These are phyloP conservation scores for Apostasia ramifera DNA, from an alignment of 106 monocot species.

Conservation along the genomic window DNA sequence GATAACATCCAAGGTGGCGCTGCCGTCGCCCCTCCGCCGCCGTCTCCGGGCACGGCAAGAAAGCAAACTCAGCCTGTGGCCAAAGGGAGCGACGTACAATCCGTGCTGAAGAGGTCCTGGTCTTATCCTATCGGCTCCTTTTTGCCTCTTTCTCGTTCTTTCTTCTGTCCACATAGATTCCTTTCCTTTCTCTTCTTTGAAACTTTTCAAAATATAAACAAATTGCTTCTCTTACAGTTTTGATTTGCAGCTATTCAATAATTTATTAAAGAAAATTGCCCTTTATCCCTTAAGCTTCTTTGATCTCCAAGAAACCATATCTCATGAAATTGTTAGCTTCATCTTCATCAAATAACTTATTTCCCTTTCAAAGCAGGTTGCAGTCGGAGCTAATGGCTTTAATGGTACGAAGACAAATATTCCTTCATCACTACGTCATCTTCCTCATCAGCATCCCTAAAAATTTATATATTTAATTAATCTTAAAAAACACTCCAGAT, in stretches of 20 bases:
- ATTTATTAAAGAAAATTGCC: too few species aligned
- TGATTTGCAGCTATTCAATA: too few species aligned
- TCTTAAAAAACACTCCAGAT: constrained; percentile 34
- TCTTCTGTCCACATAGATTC: background rate
- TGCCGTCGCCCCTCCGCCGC: constrained; percentile 10
- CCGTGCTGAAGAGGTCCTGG: constrained; percentile 64
- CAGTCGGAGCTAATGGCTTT: constrained; percentile 93
- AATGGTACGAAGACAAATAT: constrained; percentile 47
- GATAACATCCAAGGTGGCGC: constrained; percentile 35
- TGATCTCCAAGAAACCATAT: background rate
- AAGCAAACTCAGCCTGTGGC: constrained; percentile 49
- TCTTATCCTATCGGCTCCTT: background rate
- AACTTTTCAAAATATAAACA: too few species aligned
- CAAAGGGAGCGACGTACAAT: constrained; percentile 48
- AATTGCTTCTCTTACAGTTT: too few species aligned
- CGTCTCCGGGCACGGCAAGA: constrained; percentile 6
- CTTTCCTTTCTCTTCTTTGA: background rate
- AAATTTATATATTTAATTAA: background rate
- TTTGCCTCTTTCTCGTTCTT: background rate
- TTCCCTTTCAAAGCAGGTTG: constrained; percentile 37
- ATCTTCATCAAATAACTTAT: background rate
- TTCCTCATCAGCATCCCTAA: background rate
- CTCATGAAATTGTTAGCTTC: background rate
- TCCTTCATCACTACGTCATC: background rate
- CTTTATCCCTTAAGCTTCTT: background rate